Evolutionary conservation across 2,329 filamentous ascomycete species (phyloP), one percentile per base, ranked within the genome.

Genomic region (Phialemoniopsis sp.): DNA sequence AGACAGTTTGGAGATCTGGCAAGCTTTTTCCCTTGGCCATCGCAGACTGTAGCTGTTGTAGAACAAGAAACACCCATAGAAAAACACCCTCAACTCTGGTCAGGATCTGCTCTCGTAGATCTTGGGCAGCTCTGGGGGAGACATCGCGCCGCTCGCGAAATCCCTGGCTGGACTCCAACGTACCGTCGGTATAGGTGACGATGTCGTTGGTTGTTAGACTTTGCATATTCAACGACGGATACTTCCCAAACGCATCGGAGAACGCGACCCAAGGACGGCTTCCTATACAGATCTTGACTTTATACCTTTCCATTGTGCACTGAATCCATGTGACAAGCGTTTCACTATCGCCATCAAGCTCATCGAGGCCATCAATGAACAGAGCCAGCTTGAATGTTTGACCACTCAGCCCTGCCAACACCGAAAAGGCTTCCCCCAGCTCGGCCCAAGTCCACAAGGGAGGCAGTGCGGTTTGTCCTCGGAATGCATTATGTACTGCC

Each of bases 261-360:
- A 56, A 57, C 4, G 45, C 40, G 13, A 46, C 43, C 42, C 49
- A 48, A 2, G 53, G 55, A 13, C 55, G 37, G 29, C 54, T 56
- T 8, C 48, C 52, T 2, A 48, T 30, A 17, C 50, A 54, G 13
- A 54, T 28, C 32, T 55, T 56, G 34, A 52, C 34, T 26, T 41
- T 38, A 8, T 17, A 19, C 9, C 32, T 13, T 1, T 14, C 12
- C 3, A 17, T 39, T 8, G 42, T 21, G 19, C 36, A 14, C 9
- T 36, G 19, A 19, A 54, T 35, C 4, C 50, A 26, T 10, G 37
- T 34, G n/a, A 46, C 13, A n/a, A 47, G 32, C 32, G 35, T 17
- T 10, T 31, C 32, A 35, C 49, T 44, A 13, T 48, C 41, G 39
- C 39, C 32, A n/a, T 34, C 10, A 13, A 34, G 21, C 32, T 34